phyloP scores from a whole-genome alignment of 768 basidiomycete species.

The Russula sp. region DNA sequence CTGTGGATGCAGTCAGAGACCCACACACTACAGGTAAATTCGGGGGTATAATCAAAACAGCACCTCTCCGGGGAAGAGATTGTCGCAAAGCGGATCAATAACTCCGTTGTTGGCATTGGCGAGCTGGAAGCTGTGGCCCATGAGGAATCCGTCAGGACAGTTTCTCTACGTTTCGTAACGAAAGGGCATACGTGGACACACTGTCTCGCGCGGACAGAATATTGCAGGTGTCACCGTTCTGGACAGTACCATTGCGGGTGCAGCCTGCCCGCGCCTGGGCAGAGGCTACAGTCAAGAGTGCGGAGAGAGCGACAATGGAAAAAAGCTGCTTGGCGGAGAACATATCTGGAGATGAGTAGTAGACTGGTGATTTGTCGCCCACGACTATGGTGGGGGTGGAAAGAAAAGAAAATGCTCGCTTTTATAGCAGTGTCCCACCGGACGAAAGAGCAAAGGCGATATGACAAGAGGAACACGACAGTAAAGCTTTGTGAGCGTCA shows the following conservation, averaged over 20 bases:
- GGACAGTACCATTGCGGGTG: slow-evolving; percentile 47
- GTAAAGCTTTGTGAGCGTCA: too few species aligned
- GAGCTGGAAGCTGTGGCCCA: slow-evolving; percentile 47
- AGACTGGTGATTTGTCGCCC: too few species aligned
- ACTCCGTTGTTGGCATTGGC: slow-evolving; percentile 42
- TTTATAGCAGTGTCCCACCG: too few species aligned
- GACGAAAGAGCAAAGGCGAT: too few species aligned
- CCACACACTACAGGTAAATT: too few species aligned
- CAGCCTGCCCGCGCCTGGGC: slow-evolving; percentile 32
- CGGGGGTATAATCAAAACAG: neutral
- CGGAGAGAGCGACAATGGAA: slow-evolving; percentile 2
- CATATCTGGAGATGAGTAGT: neutral
- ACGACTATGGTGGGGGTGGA: too few species aligned
- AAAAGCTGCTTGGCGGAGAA: neutral
- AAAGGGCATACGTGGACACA: slow-evolving; percentile 39
- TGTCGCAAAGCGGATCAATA: slow-evolving; percentile 48
- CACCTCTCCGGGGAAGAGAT: too few species aligned
- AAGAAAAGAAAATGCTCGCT: too few species aligned
- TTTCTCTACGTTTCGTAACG: neutral
- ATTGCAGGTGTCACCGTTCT: slow-evolving; percentile 50
- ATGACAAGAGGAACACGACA: too few species aligned
- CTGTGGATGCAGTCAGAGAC: neutral
- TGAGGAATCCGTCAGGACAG: neutral
- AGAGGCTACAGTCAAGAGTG: neutral
- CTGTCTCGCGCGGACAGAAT: slow-evolving; percentile 42